phyloP scores from a whole-genome alignment of 2,329 filamentous ascomycete genomes.

The Fusarium camptoceras region DNA sequence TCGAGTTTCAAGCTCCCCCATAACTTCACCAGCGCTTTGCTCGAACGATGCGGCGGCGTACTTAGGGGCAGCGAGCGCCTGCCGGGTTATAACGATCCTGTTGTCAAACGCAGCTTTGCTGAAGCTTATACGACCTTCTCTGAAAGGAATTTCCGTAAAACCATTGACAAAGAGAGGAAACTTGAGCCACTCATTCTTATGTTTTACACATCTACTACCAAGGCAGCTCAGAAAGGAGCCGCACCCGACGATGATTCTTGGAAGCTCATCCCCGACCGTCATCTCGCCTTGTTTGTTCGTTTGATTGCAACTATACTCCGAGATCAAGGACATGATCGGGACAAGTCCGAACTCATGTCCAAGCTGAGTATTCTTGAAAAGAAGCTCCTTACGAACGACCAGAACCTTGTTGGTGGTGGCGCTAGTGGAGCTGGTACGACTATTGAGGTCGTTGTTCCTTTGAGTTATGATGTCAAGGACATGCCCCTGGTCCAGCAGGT shows the following conservation, averaged over 20 bases:
- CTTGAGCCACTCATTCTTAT: conserved; percentile 94
- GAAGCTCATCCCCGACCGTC: conserved; percentile 92
- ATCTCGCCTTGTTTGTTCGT: conserved; percentile 93
- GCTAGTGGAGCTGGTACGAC: conserved; percentile 59
- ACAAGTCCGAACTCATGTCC: conserved; percentile 84
- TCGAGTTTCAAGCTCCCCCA: conserved; percentile 68
- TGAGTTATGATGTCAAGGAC: conserved; percentile 94
- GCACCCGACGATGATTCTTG: conserved; percentile 85
- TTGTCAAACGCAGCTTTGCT: conserved; percentile 93
- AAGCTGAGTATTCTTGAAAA: conserved; percentile 86
- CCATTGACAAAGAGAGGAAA: conserved; percentile 92
- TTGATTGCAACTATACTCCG: conserved; percentile 83
- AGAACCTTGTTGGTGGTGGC: conserved; percentile 72
- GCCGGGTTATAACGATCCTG: conserved; percentile 89
- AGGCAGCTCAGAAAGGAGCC: conserved; percentile 80
- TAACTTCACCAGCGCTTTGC: conserved; percentile 63
- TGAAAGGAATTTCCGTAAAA: conserved; percentile 86
- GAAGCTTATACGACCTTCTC: conserved; percentile 95
- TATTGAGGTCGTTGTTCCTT: conserved; percentile 83
- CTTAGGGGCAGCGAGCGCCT: conserved; percentile 84
- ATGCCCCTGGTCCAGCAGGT: conserved; percentile 95
- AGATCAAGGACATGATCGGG: conserved; percentile 85
- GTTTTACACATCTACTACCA: conserved; percentile 94
- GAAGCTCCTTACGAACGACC: conserved; percentile 93
- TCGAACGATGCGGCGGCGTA: conserved; percentile 83